Evolutionary conservation across 129 eudicot species (phyloP).

Genomic region (Centrapalus pauciflorus): DNA sequence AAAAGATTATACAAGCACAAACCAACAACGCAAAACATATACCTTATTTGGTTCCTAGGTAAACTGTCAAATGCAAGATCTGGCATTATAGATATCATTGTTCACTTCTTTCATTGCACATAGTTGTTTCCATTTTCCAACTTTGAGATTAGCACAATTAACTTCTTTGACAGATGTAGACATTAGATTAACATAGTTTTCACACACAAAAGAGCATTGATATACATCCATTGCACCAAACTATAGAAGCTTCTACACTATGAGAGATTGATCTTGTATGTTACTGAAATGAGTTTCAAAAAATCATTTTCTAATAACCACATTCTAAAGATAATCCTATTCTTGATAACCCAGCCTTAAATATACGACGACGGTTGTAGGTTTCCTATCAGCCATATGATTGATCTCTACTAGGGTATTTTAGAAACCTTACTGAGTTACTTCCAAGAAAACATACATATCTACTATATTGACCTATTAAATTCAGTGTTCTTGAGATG

Average conservation of each 20-base stretch:
- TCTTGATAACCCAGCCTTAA: not conserved
- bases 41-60: not conserved
- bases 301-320: conserved; percentile 4
- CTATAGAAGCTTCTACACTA: conserved; percentile 16
- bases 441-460: not conserved
- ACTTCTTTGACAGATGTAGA: not conserved
- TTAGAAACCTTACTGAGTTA: not conserved
- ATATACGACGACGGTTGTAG: not conserved
- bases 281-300: not conserved
- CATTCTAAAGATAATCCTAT: not conserved
- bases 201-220: not conserved
- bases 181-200: conserved; percentile 20
- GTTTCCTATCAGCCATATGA: conserved; percentile 8
- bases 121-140: conserved; percentile 3
- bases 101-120: not conserved
- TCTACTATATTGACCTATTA: no score
- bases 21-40: not conserved
- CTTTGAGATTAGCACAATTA: conserved; percentile 9
- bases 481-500: not conserved
- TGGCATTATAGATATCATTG: not conserved
- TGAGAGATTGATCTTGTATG: conserved; percentile 6
- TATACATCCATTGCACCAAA: conserved; percentile 13
- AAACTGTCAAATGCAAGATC: not conserved
- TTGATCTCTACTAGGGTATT: not conserved
- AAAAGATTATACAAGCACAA: not conserved